Conservation (phyloP, 1,139 yeast species). For the Yamadazyma conglobata region DNA sequence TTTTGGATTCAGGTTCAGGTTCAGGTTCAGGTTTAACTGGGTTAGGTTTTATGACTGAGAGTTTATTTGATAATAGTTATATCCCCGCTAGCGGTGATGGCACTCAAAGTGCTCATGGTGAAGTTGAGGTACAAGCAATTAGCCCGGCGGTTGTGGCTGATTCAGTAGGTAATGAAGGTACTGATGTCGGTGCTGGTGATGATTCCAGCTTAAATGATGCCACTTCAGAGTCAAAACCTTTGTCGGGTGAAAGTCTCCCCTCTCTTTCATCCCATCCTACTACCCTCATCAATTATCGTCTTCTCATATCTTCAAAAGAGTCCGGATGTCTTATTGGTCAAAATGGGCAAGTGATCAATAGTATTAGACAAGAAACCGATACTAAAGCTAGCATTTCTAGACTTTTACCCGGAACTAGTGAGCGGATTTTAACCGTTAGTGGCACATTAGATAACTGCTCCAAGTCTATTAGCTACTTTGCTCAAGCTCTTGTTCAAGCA, state of each 20-base stretch:
- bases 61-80: conserved; percentile 41
- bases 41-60: conserved; percentile 31
- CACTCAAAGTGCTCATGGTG: too few relatives aligned
- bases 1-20: neutral
- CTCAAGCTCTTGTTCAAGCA: conserved; percentile 49
- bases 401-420: conserved; percentile 77
- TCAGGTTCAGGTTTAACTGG: neutral
- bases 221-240: too few relatives aligned
- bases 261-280: conserved; percentile 18
- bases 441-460: conserved; percentile 78
- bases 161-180: too few relatives aligned
- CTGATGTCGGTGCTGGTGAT: too few relatives aligned
- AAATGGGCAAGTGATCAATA: conserved; percentile 77
- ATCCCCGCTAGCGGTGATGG: too few relatives aligned
- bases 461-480: conserved; percentile 67
- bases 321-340: conserved; percentile 92
- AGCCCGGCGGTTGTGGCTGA: too few relatives aligned
- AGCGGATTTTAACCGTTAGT: conserved; percentile 76
- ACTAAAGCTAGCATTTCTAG: conserved; percentile 90
- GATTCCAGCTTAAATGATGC: too few relatives aligned
- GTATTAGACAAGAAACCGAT: conserved; percentile 69
- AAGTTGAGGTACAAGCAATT: too few relatives aligned
- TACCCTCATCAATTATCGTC: conserved; percentile 55
- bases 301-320: conserved; percentile 79
- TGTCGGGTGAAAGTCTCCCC: too few relatives aligned